These are phyloP conservation scores for Pichia norvegensis DNA, from an alignment of 1,139 yeast species.

Conservation along the genomic window DNA sequence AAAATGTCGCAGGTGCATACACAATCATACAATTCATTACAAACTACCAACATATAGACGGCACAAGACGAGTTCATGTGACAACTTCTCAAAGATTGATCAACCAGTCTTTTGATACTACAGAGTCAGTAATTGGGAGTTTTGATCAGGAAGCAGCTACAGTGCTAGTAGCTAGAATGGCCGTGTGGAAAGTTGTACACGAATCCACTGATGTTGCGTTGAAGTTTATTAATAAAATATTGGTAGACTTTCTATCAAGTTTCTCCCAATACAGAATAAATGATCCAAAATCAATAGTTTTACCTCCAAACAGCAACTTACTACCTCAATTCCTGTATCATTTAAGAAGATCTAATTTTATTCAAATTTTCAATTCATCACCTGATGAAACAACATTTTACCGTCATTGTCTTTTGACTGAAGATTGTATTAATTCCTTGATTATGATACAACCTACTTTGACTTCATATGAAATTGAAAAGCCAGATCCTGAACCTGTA, in stretches of 20 bases:
- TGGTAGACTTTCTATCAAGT: conserved; percentile 72
- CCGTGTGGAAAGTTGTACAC: conserved; percentile 36
- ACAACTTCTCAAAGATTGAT: conserved; percentile 33
- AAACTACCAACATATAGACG: conserved; percentile 58
- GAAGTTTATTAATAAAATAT: conserved; percentile 73
- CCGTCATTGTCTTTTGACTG: conserved; percentile 59
- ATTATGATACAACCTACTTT: conserved; percentile 75
- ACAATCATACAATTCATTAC: conserved; percentile 62
- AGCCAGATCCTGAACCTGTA: conserved; percentile 50
- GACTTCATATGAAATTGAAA: conserved; percentile 55
- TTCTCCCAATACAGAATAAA: conserved; percentile 78
- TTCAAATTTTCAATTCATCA: conserved; percentile 66
- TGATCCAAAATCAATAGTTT: conserved; percentile 60
- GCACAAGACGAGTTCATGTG: conserved; percentile 42
- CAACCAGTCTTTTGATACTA: conserved; percentile 22
- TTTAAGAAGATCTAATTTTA: conserved; percentile 60
- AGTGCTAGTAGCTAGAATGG: conserved; percentile 50
- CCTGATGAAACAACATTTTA: conserved; percentile 74
- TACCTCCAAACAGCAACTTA: conserved; percentile 66
- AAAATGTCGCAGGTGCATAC: conserved; percentile 24
- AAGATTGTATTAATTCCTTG: conserved; percentile 57
- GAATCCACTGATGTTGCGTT: conserved; percentile 68
- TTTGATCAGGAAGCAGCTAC: conserved; percentile 45
- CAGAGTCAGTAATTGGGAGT: conserved; percentile 19
- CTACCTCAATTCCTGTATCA: conserved; percentile 72